Conservation (phyloP, 306 rosid species). For the Dalbergia cochinchinensis region DNA sequence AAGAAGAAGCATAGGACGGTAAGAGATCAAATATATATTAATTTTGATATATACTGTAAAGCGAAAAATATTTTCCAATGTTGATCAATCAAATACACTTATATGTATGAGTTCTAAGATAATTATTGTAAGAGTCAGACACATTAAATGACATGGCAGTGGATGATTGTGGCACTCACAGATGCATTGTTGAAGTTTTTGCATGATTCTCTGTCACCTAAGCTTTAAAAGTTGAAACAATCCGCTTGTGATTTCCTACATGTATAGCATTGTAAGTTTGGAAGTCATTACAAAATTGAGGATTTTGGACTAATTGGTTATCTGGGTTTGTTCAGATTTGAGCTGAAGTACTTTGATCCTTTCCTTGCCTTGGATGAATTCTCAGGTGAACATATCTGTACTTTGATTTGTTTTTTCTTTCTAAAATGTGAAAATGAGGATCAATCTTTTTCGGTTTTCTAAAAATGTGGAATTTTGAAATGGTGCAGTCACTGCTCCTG, state of each 20-base stretch:
- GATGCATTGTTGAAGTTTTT: no score
- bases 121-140: no score
- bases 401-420: slow-evolving; percentile 45
- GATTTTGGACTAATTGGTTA: slow-evolving; percentile 43
- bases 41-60: no score
- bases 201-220: no score
- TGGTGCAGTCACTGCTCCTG: slow-evolving; percentile 87
- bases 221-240: no score
- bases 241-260: neutral
- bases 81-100: no score
- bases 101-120: no score
- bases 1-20: slow-evolving; percentile 98
- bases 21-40: neutral
- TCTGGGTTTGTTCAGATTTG: slow-evolving; percentile 69
- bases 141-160: no score
- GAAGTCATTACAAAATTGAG: neutral
- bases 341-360: slow-evolving; percentile 93
- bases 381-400: slow-evolving; percentile 70
- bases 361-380: slow-evolving; percentile 93
- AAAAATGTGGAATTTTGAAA: slow-evolving; percentile 32
- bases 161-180: no score
- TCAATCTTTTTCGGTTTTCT: slow-evolving; percentile 31
- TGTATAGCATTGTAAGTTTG: slow-evolving; percentile 32
- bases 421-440: neutral
- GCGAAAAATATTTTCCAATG: no score